Conservation (phyloP, 192 early-diverging fungal genomes). For the Coemansia nantahalensis region DNA sequence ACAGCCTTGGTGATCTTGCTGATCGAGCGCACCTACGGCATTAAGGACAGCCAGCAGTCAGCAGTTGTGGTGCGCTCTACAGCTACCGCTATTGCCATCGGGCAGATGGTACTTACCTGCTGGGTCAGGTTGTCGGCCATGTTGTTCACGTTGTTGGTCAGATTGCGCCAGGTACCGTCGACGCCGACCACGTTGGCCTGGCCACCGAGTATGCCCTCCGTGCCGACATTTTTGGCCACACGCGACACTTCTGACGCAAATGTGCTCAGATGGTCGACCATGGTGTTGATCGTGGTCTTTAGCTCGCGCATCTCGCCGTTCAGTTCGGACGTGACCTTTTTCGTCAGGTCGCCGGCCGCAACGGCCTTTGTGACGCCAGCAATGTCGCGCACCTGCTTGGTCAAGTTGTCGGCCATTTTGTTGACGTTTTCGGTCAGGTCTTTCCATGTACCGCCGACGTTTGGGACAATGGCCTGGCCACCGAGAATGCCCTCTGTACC, state of each 20-base stretch:
- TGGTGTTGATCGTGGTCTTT: slow-evolving; percentile 19
- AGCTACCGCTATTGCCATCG: slow-evolving; percentile 62
- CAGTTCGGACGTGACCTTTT: slow-evolving; percentile 10
- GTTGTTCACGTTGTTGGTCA: slow-evolving; percentile 57
- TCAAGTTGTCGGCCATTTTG: slow-evolving; percentile 66
- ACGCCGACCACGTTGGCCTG: no score
- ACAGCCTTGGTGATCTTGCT: no score
- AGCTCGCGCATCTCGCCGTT: no score
- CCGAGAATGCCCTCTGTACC: no score
- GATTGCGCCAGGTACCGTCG: slow-evolving; percentile 69
- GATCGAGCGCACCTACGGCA: no score
- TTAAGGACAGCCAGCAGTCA: no score
- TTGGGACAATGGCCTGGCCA: no score
- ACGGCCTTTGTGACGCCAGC: no score
- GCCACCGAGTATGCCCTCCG: slow-evolving; percentile 66
- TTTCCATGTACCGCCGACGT: no score
- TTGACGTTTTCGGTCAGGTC: slow-evolving; percentile 70
- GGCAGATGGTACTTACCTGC: slow-evolving; percentile 58
- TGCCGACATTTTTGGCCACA: slow-evolving; percentile 71
- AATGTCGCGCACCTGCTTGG: no score
- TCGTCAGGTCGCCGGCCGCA: slow-evolving; percentile 15
- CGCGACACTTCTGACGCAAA: no score
- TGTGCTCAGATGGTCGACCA: slow-evolving; percentile 18
- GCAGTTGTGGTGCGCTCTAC: no score
- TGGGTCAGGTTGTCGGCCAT: slow-evolving; percentile 59